These are phyloP conservation scores for Thielaviopsis punctulata DNA, from an alignment of 2,329 filamentous ascomycete species.

Conservation along the genomic window DNA sequence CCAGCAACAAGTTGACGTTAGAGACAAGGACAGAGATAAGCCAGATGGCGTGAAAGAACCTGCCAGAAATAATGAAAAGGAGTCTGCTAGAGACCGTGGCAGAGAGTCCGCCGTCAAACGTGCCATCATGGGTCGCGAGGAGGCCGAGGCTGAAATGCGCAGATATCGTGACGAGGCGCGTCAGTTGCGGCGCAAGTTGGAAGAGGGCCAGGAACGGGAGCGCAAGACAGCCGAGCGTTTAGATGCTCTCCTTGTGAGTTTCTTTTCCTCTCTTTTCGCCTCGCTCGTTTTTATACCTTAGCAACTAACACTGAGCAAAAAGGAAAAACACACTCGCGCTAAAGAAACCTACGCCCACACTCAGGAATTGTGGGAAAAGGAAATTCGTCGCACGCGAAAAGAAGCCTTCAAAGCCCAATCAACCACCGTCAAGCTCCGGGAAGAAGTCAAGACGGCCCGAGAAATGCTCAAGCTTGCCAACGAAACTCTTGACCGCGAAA, in stretches of 20 bases:
- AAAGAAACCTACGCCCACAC: slow-evolving; percentile 54
- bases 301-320: slow-evolving; percentile 10
- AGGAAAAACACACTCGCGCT: slow-evolving; percentile 54
- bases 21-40: slow-evolving; percentile 27
- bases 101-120: slow-evolving; percentile 45
- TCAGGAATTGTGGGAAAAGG: slow-evolving; percentile 54
- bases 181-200: slow-evolving; percentile 37
- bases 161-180: slow-evolving; percentile 44
- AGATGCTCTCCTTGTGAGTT: slow-evolving; percentile 50
- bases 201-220: slow-evolving; percentile 50
- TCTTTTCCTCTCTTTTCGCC: neutral
- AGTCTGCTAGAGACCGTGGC: neutral
- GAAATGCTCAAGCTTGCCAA: slow-evolving; percentile 36
- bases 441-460: slow-evolving; percentile 50
- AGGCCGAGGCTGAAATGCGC: slow-evolving; percentile 52
- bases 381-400: slow-evolving; percentile 51
- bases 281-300: neutral
- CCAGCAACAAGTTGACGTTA: slow-evolving; percentile 41
- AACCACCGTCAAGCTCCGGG: slow-evolving; percentile 50
- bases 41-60: neutral
- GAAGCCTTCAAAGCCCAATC: slow-evolving; percentile 63
- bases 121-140: slow-evolving; percentile 51
- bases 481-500: slow-evolving; percentile 44
- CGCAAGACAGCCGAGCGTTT: slow-evolving; percentile 47
- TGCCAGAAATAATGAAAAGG: neutral